phyloP scores from a whole-genome alignment of 768 basidiomycete species.

The Naganishia antarctica region DNA sequence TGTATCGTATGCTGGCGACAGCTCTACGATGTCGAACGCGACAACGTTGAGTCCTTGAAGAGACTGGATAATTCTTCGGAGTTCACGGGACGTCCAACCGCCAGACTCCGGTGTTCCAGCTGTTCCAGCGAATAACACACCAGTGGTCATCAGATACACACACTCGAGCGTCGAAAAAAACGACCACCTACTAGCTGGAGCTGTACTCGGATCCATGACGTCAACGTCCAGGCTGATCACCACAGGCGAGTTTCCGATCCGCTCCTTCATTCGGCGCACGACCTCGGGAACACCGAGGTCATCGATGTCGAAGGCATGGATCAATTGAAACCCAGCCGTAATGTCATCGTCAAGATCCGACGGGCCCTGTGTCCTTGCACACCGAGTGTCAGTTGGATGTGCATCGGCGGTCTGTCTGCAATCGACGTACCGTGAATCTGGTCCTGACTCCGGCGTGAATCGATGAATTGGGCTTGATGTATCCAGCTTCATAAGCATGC shows the following conservation, averaged over 20 bases:
- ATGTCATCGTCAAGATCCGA: conserved; percentile 65
- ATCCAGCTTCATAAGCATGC: conserved; percentile 69
- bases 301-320: conserved; percentile 77
- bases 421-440: conserved; percentile 57
- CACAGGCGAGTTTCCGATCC: conserved; percentile 69
- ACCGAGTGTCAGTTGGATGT: too few species aligned
- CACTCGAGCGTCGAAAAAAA: background rate
- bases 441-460: conserved; percentile 83
- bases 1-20: conserved; percentile 43
- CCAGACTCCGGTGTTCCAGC: conserved; percentile 41
- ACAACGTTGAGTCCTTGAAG: conserved; percentile 44
- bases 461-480: conserved; percentile 62
- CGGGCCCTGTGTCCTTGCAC: conserved; percentile 62
- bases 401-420: too few species aligned
- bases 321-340: conserved; percentile 69
- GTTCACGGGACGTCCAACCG: conserved; percentile 43
- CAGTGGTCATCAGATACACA: background rate
- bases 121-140: conserved; percentile 6
- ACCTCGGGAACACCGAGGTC: conserved; percentile 69
- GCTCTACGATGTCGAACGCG: conserved; percentile 41
- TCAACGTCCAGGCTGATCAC: conserved; percentile 56
- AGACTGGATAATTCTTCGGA: conserved; percentile 40
- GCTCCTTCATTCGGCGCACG: conserved; percentile 62
- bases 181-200: conserved; percentile 33
- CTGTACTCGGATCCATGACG: conserved; percentile 41